These are phyloP conservation scores for Canavalia gladiata DNA, from an alignment of 306 rosid genomes.

Conservation along the genomic window DNA sequence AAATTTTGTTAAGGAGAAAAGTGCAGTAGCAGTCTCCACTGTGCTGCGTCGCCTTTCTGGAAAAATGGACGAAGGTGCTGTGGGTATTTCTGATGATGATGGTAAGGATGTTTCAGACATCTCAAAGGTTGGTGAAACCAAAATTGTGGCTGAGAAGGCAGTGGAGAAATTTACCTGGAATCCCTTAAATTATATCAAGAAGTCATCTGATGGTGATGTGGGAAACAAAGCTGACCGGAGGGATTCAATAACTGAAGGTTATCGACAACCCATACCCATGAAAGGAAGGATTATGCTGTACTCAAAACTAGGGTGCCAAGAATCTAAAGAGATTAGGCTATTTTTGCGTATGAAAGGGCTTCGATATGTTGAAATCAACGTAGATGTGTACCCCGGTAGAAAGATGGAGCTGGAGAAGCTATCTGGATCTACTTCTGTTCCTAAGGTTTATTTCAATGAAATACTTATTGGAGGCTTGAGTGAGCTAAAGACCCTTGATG, in stretches of 20 bases:
- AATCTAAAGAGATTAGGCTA: constrained; percentile 73
- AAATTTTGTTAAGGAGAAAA: constrained; percentile 77
- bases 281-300: constrained; percentile 84
- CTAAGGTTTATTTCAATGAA: constrained; percentile 85
- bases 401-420: constrained; percentile 79
- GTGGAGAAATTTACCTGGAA: constrained; percentile 71
- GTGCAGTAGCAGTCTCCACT: constrained; percentile 73
- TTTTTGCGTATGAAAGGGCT: constrained; percentile 76
- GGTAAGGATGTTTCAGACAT: constrained; percentile 55
- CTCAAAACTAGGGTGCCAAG: constrained; percentile 81
- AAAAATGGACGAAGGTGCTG: constrained; percentile 57
- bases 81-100: constrained; percentile 49
- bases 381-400: constrained; percentile 81
- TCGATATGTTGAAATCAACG: constrained; percentile 79
- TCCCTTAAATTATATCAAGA: constrained; percentile 73
- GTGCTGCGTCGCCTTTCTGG: constrained; percentile 86
- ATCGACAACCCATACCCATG: constrained; percentile 52
- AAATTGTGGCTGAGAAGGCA: constrained; percentile 63
- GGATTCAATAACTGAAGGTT: constrained; percentile 52
- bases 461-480: constrained; percentile 80
- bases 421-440: constrained; percentile 78
- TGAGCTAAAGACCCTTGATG: constrained; percentile 70
- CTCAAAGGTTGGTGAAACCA: constrained; percentile 54
- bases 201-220: constrained; percentile 56
- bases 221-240: constrained; percentile 56